Evolutionary conservation across 768 basidiomycete species (phyloP).

Genomic region (Panaeolus papilionaceus): DNA sequence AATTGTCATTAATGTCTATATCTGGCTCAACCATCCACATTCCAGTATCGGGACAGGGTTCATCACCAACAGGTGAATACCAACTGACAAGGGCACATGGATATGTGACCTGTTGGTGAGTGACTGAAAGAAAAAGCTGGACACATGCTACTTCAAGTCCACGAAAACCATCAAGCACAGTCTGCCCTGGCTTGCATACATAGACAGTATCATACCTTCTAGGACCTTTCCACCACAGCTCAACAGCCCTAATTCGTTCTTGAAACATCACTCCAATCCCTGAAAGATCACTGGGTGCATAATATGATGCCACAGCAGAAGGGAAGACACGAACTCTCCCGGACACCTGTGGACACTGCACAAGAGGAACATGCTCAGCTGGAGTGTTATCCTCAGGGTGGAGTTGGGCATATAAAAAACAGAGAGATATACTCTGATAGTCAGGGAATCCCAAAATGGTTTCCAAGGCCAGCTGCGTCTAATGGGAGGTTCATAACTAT

Average conservation of each 20-base stretch:
- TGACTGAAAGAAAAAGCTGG: conserved; percentile 33
- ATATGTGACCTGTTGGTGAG: conserved; percentile 21
- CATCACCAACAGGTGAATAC: conserved; percentile 30
- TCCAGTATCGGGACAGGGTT: conserved; percentile 29
- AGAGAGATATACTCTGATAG: conserved; percentile 17
- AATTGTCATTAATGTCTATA: conserved; percentile 20
- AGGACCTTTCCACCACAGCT: conserved; percentile 33
- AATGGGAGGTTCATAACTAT: conserved; percentile 7
- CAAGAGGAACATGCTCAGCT: conserved; percentile 23
- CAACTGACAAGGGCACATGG: conserved; percentile 36
- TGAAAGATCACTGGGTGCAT: conserved; percentile 42
- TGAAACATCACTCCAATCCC: conserved; percentile 35
- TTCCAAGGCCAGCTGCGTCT: conserved; percentile 18
- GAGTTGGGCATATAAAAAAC: conserved; percentile 22
- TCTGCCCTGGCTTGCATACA: conserved; percentile 20
- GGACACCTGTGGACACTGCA: conserved; percentile 26
- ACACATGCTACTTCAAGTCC: conserved; percentile 33
- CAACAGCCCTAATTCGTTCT: conserved; percentile 36
- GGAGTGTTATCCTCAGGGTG: conserved; percentile 18
- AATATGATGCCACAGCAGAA: conserved; percentile 37
- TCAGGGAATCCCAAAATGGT: conserved; percentile 17
- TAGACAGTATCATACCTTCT: conserved; percentile 38
- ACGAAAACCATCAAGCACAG: conserved; percentile 28
- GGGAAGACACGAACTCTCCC: conserved; percentile 30
- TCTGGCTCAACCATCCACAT: conserved; percentile 36